A percentile compares a stretch with the other conserved stretches of the same genome.
Evolutionary conservation across 225 moss, liverwort and hornwort genomes (phyloP).

Genomic region (Antitrichia curtipendula): DNA sequence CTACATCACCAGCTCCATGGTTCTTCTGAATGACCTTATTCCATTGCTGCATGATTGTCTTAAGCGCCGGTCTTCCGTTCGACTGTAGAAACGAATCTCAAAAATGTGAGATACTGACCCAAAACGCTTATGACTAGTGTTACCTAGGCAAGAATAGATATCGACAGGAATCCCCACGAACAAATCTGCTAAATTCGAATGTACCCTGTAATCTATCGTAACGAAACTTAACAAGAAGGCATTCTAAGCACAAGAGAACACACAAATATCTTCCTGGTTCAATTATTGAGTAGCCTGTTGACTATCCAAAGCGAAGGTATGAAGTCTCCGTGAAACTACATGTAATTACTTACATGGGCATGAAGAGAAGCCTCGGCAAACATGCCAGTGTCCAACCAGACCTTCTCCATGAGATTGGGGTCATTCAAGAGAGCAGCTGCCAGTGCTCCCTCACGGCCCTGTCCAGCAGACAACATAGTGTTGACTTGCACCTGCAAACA

Average conservation of each 20-base stretch:
- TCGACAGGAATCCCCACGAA: not conserved
- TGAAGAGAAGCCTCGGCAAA: constrained; percentile 87
- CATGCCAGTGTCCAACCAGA: constrained; percentile 89
- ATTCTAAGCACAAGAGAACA: not conserved
- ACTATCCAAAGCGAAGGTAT: not conserved
- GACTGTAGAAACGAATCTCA: constrained; percentile 38
- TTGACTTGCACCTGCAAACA: constrained; percentile 79
- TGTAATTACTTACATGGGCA: constrained; percentile 60
- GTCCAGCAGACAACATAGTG: constrained; percentile 68
- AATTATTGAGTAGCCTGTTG: not conserved
- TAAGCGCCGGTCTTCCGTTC: constrained; percentile 63
- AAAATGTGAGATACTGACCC: not conserved
- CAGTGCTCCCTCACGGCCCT: constrained; percentile 86
- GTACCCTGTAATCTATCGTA: not conserved
- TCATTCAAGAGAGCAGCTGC: constrained; percentile 86
- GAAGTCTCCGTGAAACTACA: not conserved
- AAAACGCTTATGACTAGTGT: not conserved
- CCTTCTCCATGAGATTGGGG: constrained; percentile 79
- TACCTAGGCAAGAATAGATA: not conserved
- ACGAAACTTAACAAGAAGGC: not conserved
- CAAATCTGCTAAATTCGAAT: not conserved
- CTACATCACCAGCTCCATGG: constrained; percentile 39
- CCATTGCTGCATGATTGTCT: constrained; percentile 65
- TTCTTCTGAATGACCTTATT: constrained; percentile 79
- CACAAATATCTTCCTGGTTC: not conserved